Base-by-base conservation (phyloP, 2,329 filamentous ascomycete genomes). In the Ophiocordyceps unilateralis region DNA sequence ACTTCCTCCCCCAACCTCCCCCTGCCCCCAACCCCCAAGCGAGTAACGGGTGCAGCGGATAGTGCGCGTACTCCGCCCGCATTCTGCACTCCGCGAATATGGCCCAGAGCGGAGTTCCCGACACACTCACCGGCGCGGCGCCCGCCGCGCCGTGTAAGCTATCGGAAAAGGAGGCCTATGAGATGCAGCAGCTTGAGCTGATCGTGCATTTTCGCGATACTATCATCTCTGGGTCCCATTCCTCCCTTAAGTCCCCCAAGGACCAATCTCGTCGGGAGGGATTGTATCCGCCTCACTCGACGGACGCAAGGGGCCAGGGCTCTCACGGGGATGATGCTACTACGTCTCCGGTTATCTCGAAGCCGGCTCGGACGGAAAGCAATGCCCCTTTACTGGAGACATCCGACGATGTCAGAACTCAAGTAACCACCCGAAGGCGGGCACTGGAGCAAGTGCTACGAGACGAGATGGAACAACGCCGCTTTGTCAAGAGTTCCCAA, bases 321-420 rank as follows among this genome's bases (percentile, higher is more conserved):
- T 36, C 11, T 17, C 32, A 15, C 19, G 32, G 17, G n/a, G 5
- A 56, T 19, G 36, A 19, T 39, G 36, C 36, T 12, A 15, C 3
- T 11, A 9, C 32, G 32, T 20, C n/a, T n/a, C n/a, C n/a, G n/a
- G n/a, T n/a, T n/a, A n/a, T n/a, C n/a, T n/a, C n/a, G n/a, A n/a
- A n/a, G n/a, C 32, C 17, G 32, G n/a, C 36, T 19, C 73, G 70
- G 49, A 76, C 78, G 46, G 78, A 81, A 59, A 83, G 91, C 63
- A 77, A 93, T 59, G 84, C 86, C 41, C 78, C 93, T 47, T 70
- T 93, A 51, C 70, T 93, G 59, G 81, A 84, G 56, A 94, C 94
- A 62, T 88, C 87, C 51, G 82, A 86, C 56, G 78, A 84, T 56
- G 77, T 91, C 56, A 82, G 78, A 63, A 85, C 86, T 55, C 86